These are phyloP conservation scores for Aspergillus nidulans DNA, from an alignment of 495 filamentous ascomycete genomes.

Conservation along the genomic window DNA sequence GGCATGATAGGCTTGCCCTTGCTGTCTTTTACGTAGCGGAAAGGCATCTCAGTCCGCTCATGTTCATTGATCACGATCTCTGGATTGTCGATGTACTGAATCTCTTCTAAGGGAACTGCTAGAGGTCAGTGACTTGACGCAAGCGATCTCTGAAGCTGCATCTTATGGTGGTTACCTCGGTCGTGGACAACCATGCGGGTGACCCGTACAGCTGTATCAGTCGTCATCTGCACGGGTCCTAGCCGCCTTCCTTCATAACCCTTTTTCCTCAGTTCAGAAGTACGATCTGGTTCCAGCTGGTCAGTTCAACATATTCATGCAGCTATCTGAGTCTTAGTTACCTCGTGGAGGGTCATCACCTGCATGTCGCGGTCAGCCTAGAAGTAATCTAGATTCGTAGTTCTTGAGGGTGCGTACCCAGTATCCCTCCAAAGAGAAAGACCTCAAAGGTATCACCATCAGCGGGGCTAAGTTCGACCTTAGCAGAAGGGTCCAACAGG, in stretches of 20 bases:
- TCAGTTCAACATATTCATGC: neutral
- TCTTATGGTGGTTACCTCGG: conserved; percentile 49
- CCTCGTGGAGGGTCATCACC: conserved; percentile 95
- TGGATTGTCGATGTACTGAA: conserved; percentile 79
- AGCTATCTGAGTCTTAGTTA: conserved; percentile 36
- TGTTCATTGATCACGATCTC: conserved; percentile 85
- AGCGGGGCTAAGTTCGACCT: conserved; percentile 71
- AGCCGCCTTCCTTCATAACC: conserved; percentile 85
- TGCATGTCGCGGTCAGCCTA: conserved; percentile 31
- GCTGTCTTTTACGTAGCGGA: conserved; percentile 79
- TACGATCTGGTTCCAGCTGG: conserved; percentile 61
- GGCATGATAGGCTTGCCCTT: conserved; percentile 86
- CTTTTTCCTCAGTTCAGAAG: conserved; percentile 85
- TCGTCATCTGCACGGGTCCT: conserved; percentile 96
- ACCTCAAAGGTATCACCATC: conserved; percentile 82
- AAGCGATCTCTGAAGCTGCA: neutral
- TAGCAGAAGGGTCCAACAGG: conserved; percentile 80
- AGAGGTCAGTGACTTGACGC: conserved; percentile 19
- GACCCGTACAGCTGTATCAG: conserved; percentile 91
- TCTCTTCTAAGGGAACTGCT: conserved; percentile 66
- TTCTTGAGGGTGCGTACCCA: conserved; percentile 56
- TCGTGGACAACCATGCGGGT: conserved; percentile 84
- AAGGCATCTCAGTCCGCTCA: conserved; percentile 95
- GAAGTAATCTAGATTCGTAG: neutral
- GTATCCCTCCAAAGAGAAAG: conserved; percentile 93